phyloP scores from a whole-genome alignment of 495 filamentous ascomycete species.

The Terfezia boudieri region DNA sequence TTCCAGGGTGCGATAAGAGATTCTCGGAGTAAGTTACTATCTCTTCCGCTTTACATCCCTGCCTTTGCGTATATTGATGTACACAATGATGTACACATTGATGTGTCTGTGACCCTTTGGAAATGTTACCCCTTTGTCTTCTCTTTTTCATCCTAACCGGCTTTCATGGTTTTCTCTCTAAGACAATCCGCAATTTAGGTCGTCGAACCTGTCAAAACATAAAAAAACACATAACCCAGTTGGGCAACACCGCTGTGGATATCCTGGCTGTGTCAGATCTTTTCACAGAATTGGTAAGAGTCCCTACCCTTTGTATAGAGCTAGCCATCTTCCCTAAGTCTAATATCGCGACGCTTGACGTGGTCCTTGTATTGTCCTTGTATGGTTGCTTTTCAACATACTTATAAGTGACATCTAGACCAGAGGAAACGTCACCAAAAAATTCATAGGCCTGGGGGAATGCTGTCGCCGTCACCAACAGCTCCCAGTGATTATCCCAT shows the following conservation, averaged over 20 bases:
- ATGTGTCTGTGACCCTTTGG: too few species aligned
- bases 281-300: conserved; percentile 36
- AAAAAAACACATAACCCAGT: conserved; percentile 25
- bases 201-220: conserved; percentile 30
- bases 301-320: conserved; percentile 2
- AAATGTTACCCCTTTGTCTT: too few species aligned
- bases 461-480: too few species aligned
- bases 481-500: too few species aligned
- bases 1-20: conserved; percentile 27
- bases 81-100: too few species aligned
- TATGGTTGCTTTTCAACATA: too few species aligned
- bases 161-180: too few species aligned
- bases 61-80: too few species aligned
- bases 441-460: conserved; percentile 6
- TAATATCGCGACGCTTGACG: too few species aligned
- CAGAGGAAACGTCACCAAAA: conserved; percentile 19
- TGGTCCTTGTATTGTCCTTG: too few species aligned
- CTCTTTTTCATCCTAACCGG: too few species aligned
- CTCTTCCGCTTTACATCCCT: not conserved
- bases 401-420: conserved; percentile 2
- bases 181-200: conserved; percentile 16
- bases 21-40: conserved; percentile 28
- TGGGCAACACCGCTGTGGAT: conserved; percentile 27
- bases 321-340: too few species aligned
- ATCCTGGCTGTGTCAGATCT: conserved; percentile 27